Evolutionary conservation across 2,329 filamentous ascomycete genomes (phyloP).

Genomic region (Scedosporium minutisporum): DNA sequence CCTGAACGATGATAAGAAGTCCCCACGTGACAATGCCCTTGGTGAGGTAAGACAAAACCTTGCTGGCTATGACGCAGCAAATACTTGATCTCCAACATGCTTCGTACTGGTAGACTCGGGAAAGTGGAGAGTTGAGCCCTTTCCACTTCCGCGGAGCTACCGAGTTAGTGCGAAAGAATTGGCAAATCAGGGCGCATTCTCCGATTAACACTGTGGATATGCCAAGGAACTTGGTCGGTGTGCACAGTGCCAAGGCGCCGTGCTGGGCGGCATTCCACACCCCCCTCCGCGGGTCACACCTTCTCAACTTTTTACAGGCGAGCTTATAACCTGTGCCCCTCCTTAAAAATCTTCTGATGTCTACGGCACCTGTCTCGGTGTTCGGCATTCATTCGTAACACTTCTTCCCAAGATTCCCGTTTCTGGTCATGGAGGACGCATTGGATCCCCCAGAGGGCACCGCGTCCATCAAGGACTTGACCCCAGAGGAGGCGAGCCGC

Average conservation of each 20-base stretch:
- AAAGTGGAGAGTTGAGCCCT: not conserved
- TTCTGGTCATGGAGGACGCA: conserved; percentile 9
- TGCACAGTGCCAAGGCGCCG: not conserved
- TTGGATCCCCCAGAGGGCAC: conserved; percentile 30
- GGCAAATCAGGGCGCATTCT: not conserved
- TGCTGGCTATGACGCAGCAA: no score
- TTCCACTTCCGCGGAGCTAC: not conserved
- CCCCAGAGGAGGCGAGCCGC: conserved; percentile 55
- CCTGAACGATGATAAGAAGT: no score
- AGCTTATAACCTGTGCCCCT: not conserved
- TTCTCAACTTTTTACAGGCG: not conserved
- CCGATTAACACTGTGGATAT: not conserved
- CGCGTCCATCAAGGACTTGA: conserved; percentile 45
- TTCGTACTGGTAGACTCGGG: conserved; percentile 14
- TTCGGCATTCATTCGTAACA: conserved; percentile 24
- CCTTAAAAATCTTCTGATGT: not conserved
- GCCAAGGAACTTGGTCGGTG: not conserved
- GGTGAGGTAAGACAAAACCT: no score
- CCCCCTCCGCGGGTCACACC: not conserved
- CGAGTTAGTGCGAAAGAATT: not conserved
- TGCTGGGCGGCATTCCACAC: not conserved
- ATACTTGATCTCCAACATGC: no score
- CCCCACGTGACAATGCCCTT: no score
- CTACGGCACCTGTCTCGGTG: conserved; percentile 16
- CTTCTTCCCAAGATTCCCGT: not conserved